Percentiles rank a stretch among this genome's conserved stretches.
Evolutionary conservation across 2,329 filamentous ascomycete genomes (phyloP).

Genomic region (Neoscytalidium dimidiatum): DNA sequence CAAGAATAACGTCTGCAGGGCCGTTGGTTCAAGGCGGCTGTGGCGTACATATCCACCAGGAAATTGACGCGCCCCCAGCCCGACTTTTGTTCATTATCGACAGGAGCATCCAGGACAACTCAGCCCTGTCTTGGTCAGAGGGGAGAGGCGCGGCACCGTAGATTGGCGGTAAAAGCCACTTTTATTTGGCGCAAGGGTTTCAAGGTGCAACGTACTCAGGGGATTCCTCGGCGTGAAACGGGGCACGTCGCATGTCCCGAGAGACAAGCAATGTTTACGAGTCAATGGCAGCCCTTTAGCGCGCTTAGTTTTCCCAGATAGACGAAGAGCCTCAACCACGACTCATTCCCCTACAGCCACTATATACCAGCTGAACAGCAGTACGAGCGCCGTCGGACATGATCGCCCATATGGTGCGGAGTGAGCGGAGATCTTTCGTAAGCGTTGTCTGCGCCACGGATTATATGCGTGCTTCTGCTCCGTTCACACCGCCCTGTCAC

Average conservation of each 20-base stretch:
- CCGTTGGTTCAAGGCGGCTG: neutral
- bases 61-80: neutral
- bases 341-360: neutral
- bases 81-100: neutral
- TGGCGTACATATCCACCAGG: constrained; percentile 7
- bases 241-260: constrained; percentile 3
- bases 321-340: constrained; percentile 8
- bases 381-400: neutral
- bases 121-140: neutral
- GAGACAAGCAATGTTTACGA: constrained; percentile 3
- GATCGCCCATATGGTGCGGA: neutral
- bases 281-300: constrained; percentile 14
- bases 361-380: neutral
- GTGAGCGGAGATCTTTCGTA: neutral
- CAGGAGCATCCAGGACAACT: neutral
- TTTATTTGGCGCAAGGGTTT: constrained; percentile 5
- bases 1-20: neutral
- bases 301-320: constrained; percentile 9
- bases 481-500: neutral
- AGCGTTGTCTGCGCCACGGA: neutral
- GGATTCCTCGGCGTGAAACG: constrained; percentile 15
- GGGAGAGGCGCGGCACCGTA: neutral
- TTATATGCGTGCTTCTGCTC: neutral
- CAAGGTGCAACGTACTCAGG: constrained; percentile 11
- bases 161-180: constrained; percentile 7